Percentiles rank a stretch among this genome's conserved stretches.
These are phyloP conservation scores for Verticillium nonalfalfae DNA, from an alignment of 2,329 filamentous ascomycete genomes.

Conservation along the genomic window DNA sequence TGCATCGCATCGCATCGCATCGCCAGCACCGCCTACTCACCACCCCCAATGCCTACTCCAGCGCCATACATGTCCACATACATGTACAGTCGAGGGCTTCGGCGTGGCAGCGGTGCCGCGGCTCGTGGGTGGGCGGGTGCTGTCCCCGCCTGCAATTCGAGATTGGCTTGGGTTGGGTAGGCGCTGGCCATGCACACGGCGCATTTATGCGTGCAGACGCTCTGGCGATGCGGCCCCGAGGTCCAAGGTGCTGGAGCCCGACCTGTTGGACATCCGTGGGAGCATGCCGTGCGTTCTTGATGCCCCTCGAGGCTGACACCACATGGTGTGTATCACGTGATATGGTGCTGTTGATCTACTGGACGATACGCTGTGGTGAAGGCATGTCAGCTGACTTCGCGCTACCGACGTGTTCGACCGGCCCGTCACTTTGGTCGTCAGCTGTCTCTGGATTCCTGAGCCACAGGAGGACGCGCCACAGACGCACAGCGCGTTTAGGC, in stretches of 20 bases:
- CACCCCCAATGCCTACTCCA: too few relatives aligned
- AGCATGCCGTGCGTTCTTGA: too few relatives aligned
- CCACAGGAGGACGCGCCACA: not conserved
- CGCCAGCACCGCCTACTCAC: not conserved
- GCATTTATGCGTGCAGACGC: not conserved
- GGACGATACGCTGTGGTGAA: too few relatives aligned
- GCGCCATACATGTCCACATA: not conserved
- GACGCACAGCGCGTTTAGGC: not conserved
- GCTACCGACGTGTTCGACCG: not conserved
- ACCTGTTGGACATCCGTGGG: not conserved
- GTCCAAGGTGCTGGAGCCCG: not conserved
- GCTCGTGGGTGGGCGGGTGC: constrained; percentile 1
- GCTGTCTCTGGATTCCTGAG: not conserved
- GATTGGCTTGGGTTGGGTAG: not conserved
- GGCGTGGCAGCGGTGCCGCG: not conserved
- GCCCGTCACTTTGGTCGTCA: not conserved
- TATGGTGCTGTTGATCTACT: too few relatives aligned
- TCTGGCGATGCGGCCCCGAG: too few relatives aligned
- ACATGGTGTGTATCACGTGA: not conserved
- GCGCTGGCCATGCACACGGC: not conserved
- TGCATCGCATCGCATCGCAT: not conserved
- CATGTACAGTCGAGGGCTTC: not conserved
- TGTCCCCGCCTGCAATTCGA: not conserved
- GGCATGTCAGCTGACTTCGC: not conserved
- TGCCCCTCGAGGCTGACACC: too few relatives aligned